phyloP scores from a whole-genome alignment of 768 basidiomycete species.

The Trametes cingulata region DNA sequence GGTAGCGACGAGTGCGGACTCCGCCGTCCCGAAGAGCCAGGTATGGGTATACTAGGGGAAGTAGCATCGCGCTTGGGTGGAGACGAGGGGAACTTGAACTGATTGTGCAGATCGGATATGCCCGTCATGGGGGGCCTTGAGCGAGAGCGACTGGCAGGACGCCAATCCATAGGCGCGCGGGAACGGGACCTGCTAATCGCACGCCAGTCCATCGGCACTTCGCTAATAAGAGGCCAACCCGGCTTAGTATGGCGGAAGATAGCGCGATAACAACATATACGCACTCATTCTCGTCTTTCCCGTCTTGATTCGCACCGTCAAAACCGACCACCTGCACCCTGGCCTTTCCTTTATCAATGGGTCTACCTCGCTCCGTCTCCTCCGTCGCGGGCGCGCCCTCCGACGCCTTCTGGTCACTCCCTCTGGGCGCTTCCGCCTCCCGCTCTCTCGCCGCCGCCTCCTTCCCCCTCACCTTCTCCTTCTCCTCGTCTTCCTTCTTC shows the following conservation, averaged over 20 bases:
- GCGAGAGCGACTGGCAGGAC: conserved; percentile 73
- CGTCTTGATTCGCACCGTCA: conserved; percentile 73
- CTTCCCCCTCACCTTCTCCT: conserved; percentile 30
- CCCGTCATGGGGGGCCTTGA: conserved; percentile 67
- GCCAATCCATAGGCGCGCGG: conserved; percentile 91
- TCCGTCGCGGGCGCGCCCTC: conserved; percentile 22
- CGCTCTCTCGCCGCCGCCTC: conserved; percentile 20
- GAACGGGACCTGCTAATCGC: conserved; percentile 90
- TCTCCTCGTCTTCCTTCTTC: conserved; percentile 73
- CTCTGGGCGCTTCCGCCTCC: conserved; percentile 14
- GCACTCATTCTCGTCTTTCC: conserved; percentile 73
- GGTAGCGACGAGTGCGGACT: conserved; percentile 28
- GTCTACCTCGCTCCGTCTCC: conserved; percentile 63
- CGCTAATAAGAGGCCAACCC: conserved; percentile 22
- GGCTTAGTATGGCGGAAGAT: conserved; percentile 25
- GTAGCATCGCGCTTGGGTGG: conserved; percentile 26
- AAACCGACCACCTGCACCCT: conserved; percentile 81
- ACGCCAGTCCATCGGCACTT: conserved; percentile 88
- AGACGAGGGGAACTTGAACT: conserved; percentile 33
- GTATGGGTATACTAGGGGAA: conserved; percentile 32
- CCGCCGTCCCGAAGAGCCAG: conserved; percentile 27
- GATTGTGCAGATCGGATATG: conserved; percentile 29
- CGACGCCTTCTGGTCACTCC: conserved; percentile 1
- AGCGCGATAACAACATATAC: conserved; percentile 37
- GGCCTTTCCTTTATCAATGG: conserved; percentile 79